Conservation (phyloP, 108 stramenopile species). For the Cylindrotheca closterium region DNA sequence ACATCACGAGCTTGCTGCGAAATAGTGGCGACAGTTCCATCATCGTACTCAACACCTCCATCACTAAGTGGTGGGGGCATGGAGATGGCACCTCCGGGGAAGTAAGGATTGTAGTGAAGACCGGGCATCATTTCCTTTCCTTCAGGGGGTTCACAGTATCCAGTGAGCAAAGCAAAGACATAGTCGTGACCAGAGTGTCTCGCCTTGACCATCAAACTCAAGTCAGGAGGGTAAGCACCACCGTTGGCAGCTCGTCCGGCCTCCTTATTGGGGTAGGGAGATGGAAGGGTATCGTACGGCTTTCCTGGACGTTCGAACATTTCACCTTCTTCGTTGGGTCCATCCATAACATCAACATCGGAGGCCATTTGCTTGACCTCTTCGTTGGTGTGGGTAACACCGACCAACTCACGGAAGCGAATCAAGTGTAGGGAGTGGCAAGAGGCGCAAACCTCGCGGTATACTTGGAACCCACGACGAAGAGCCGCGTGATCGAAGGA, state of each 20-base stretch:
- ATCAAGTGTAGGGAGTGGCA: slow-evolving; percentile 93
- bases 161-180: slow-evolving; percentile 93
- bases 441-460: slow-evolving; percentile 97
- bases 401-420: slow-evolving; percentile 97
- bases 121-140: slow-evolving; percentile 96
- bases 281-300: slow-evolving; percentile 90
- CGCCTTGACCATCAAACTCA: slow-evolving; percentile 98
- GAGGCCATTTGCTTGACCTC: slow-evolving; percentile 90
- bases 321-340: slow-evolving; percentile 97
- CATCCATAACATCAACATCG: slow-evolving; percentile 94
- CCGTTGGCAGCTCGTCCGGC: slow-evolving; percentile 95
- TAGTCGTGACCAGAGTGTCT: slow-evolving; percentile 97
- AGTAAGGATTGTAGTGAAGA: slow-evolving; percentile 95
- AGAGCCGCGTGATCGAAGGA: slow-evolving; percentile 89
- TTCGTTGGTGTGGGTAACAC: slow-evolving; percentile 93
- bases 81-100: slow-evolving; percentile 97
- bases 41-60: slow-evolving; percentile 96
- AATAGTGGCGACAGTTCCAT: slow-evolving; percentile 96
- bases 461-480: slow-evolving; percentile 99
- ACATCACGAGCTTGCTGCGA: slow-evolving; percentile 93
- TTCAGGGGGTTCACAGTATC: slow-evolving; percentile 94
- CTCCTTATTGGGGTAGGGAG: slow-evolving; percentile 96
- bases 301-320: slow-evolving; percentile 99
- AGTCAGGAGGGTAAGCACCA: slow-evolving; percentile 98
- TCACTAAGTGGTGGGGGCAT: slow-evolving; percentile 98